These are phyloP conservation scores for Buddleja alternifolia DNA, from an alignment of 257 asterid species.

Conservation along the genomic window DNA sequence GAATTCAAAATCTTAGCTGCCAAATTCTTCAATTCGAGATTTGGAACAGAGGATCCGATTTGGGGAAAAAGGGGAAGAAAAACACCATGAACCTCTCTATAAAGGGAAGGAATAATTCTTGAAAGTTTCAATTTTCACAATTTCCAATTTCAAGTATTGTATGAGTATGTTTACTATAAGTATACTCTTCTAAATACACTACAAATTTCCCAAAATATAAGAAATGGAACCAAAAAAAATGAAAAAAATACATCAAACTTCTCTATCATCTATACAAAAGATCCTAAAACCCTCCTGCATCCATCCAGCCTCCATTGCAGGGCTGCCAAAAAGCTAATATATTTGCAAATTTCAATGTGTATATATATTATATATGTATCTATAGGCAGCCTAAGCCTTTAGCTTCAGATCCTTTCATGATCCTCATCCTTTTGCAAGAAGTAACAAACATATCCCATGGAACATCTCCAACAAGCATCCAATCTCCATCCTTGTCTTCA, in stretches of 20 bases:
- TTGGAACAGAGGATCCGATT: too few relatives aligned
- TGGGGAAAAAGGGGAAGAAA: background rate
- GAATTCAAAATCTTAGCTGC: too few relatives aligned
- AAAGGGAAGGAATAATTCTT: too few relatives aligned
- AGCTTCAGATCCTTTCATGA: constrained; percentile 81
- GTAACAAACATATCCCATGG: constrained; percentile 89
- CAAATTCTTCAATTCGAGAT: too few relatives aligned
- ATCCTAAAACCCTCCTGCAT: constrained; percentile 6
- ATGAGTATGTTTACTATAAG: background rate
- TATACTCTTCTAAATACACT: constrained; percentile 20
- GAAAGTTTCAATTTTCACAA: background rate
- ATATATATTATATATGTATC: background rate
- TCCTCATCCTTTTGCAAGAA: constrained; percentile 79
- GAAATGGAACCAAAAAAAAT: background rate
- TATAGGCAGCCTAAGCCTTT: constrained; percentile 54
- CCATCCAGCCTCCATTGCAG: constrained; percentile 14
- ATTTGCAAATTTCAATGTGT: background rate
- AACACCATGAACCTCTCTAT: background rate
- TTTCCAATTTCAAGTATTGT: background rate
- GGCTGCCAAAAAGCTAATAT: constrained; percentile 6
- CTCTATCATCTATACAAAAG: constrained; percentile 35
- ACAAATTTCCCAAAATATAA: constrained; percentile 10
- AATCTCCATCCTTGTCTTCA: constrained; percentile 66
- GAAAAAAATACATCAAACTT: background rate
- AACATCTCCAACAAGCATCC: constrained; percentile 86